Evolutionary conservation across 768 basidiomycete species (phyloP).

Genomic region (Collybia sordida): DNA sequence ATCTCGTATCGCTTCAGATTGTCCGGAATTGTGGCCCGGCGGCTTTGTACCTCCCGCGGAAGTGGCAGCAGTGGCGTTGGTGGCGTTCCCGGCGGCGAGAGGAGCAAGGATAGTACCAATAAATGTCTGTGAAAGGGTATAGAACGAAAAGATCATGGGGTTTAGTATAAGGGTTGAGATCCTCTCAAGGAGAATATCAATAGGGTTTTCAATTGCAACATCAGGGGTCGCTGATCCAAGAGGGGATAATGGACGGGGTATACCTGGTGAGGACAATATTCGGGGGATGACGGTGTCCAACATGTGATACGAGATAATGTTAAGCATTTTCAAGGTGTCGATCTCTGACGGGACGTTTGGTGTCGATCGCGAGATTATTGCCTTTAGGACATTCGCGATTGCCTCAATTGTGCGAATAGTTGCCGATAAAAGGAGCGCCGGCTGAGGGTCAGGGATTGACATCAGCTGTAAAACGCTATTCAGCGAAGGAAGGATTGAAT

Average conservation of each 20-base stretch:
- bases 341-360: slow-evolving; percentile 8
- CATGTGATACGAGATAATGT: slow-evolving; percentile 14
- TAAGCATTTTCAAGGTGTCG: slow-evolving; percentile 19
- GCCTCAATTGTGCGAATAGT: slow-evolving; percentile 29
- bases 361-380: slow-evolving; percentile 5
- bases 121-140: slow-evolving; percentile 11
- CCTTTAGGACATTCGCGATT: slow-evolving; percentile 14
- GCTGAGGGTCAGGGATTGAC: slow-evolving; percentile 21
- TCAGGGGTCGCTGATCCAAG: background rate
- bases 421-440: slow-evolving; percentile 24
- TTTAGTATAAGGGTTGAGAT: slow-evolving; percentile 12
- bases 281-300: slow-evolving; percentile 15
- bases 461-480: slow-evolving; percentile 28
- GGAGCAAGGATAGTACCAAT: slow-evolving; percentile 11
- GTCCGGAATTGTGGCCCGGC: slow-evolving; percentile 5
- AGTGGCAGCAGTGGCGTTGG: slow-evolving; percentile 1
- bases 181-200: slow-evolving; percentile 14
- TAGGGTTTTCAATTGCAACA: background rate
- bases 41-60: slow-evolving; percentile 7
- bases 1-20: background rate
- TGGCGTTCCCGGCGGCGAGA: background rate
- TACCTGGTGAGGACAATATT: slow-evolving; percentile 7
- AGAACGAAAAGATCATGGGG: slow-evolving; percentile 14
- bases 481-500: slow-evolving; percentile 25
- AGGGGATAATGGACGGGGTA: slow-evolving; percentile 1